A percentile compares a stretch with the other conserved stretches of the same genome.
Conservation (phyloP, 176 grass and related monocot genomes). For the Phragmites australis region DNA sequence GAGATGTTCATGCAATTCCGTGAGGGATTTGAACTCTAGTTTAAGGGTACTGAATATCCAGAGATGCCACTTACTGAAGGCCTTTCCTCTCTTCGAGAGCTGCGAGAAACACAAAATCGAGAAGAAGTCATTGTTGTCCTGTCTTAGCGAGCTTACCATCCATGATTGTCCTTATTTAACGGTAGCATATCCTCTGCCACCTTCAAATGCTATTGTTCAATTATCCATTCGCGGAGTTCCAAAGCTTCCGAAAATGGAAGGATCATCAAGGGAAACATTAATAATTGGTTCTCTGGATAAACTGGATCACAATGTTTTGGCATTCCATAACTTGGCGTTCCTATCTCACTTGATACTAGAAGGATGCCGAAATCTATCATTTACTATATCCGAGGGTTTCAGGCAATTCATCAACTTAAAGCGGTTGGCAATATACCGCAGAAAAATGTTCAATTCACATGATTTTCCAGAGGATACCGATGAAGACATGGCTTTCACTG, state of each 20-base stretch:
- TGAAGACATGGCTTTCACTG: background rate
- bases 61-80: background rate
- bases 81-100: constrained; percentile 16
- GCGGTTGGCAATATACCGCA: background rate
- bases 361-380: too few relatives aligned
- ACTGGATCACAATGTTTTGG: background rate
- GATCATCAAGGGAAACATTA: background rate
- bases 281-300: background rate
- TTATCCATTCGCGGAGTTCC: background rate
- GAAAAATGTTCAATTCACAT: background rate
- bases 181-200: constrained; percentile 12
- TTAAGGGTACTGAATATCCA: constrained; percentile 20
- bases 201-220: background rate
- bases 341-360: too few relatives aligned
- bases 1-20: background rate
- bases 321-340: too few relatives aligned
- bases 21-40: background rate
- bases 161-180: background rate
- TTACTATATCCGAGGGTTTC: background rate
- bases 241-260: background rate
- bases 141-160: constrained; percentile 14
- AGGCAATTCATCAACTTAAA: constrained; percentile 14
- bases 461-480: background rate
- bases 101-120: background rate
- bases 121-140: background rate